phyloP scores from a whole-genome alignment of 2,329 filamentous ascomycete species.

The Gaeumannomyces sp. region DNA sequence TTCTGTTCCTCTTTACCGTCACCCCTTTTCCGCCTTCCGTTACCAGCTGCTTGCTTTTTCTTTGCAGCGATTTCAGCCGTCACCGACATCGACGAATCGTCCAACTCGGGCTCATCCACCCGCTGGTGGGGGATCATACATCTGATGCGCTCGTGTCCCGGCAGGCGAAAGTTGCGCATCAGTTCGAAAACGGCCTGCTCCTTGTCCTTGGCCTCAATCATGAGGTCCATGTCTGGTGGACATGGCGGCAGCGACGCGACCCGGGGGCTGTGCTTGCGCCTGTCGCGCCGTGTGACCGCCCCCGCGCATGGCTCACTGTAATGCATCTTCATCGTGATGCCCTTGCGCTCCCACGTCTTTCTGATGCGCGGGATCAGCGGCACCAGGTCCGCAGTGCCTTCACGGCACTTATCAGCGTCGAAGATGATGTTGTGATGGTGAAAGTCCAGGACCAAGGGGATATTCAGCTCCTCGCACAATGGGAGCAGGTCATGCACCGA shows the following conservation, averaged over 20 bases:
- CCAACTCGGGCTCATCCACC: slow-evolving; percentile 63
- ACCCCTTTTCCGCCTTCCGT: slow-evolving; percentile 13
- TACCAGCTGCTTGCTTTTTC: background rate
- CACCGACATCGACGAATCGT: slow-evolving; percentile 17
- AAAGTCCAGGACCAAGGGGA: slow-evolving; percentile 85
- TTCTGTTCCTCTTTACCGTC: slow-evolving; percentile 23
- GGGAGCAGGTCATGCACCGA: slow-evolving; percentile 87
- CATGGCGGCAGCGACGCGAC: slow-evolving; percentile 79
- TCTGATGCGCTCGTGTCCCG: slow-evolving; percentile 69
- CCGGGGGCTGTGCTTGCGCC: slow-evolving; percentile 78
- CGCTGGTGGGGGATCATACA: slow-evolving; percentile 73
- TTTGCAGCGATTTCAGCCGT: background rate
- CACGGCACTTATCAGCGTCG: slow-evolving; percentile 63
- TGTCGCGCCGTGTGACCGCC: slow-evolving; percentile 71
- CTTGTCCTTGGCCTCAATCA: slow-evolving; percentile 98
- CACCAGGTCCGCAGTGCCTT: slow-evolving; percentile 79
- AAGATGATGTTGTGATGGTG: slow-evolving; percentile 97
- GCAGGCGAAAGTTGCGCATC: slow-evolving; percentile 81
- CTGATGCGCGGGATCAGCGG: slow-evolving; percentile 68
- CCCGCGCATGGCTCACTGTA: slow-evolving; percentile 76
- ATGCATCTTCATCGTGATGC: slow-evolving; percentile 92
- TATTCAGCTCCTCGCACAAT: slow-evolving; percentile 87
- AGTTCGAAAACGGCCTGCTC: slow-evolving; percentile 94
- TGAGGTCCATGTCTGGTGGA: slow-evolving; percentile 79
- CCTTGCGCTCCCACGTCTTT: slow-evolving; percentile 77